Evolutionary conservation across 2,329 filamentous ascomycete genomes (phyloP), one percentile per base, ranked within the genome.

Genomic region (Fusarium sp.): DNA sequence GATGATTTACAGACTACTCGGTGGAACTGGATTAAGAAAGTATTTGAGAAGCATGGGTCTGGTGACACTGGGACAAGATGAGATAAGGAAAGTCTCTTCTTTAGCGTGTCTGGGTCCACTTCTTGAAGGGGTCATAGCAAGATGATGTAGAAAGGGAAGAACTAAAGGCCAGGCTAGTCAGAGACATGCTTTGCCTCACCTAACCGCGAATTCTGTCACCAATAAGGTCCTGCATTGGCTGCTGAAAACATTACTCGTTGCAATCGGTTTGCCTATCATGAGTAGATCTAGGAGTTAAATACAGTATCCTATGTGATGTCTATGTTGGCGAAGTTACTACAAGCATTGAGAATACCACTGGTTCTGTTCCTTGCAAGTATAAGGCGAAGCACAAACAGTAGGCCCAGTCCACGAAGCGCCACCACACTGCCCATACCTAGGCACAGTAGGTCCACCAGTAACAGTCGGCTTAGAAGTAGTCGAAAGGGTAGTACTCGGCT

Each of bases 321-420:
- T 42, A 12, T 24, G 6, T 15, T 13, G 14, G 11, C 12, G 7
- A 39, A n/a, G 18, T 22, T 12, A 16, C 14, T 68, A 68, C 24
- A 69, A 10, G 12, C 71, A 74, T 8, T 74, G 71, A 6, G 71
- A 74, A 20, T 74, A 74, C 68, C 71, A 74, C 44, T 69, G 60
- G 14, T 74, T 74, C 39, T 74, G 71, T 6, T 10, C 68, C 45
- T 69, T 61, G 28, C 71, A 74, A 24, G 64, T 66, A 20, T 60
- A 74, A 0, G 60, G 60, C 30, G 59, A n/a, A 38, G 51, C 71
- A 2, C 71, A 74, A 15, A 56, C 42, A 1, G 57, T 63, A 13
- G 68, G 33, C 2, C 71, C 71, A 48, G 60, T 74, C 71, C 71
- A 74, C 11, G 64, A 67, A 5, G 47, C 26, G 4, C 71, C 71